Base-by-base conservation (phyloP, 108 stramenopile genomes). In the Nitzschia palea region DNA sequence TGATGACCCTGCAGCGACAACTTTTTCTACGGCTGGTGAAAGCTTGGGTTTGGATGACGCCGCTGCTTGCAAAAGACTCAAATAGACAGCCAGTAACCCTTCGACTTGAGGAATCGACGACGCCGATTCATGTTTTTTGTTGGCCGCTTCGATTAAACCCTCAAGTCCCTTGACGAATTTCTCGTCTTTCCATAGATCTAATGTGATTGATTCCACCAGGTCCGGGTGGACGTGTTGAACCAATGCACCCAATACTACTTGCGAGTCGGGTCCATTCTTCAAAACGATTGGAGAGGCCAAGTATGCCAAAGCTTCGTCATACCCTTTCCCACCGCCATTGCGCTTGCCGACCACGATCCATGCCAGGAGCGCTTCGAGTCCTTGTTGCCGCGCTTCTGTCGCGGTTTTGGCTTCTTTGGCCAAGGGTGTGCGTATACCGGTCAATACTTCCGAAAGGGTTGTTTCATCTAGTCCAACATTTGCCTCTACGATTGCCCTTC, bases 61-160 rank as follows among this genome's bases (percentile, higher is more conserved):
- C 27, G 43, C 48, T 18, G 54, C 52, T 53, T 77, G 44, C n/a
- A 85, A 18, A 2, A 86, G 52, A 12, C 77, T 40, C 34, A 93
- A 47, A 58, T 86, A 86, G 0, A 85, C 34, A 8, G 87, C 81
- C 48, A 90, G 36, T 0, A 84, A 31, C 17, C 89, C 91, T 50
- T 90, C 91, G 5, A 83, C 76, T 45, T 81, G 86, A 23, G 86
- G 66, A n/a, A 86, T 73, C 20, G 76, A 45, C 0, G 87, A 78
- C 0, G 84, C 73, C 0, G 82, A 67, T 18, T 69, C 62, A 60
- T 88, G 81, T 58, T 87, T 93, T 62, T 86, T 90, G 51, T 65
- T 69, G 0, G 84, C 79, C 10, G 70, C 62, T 37, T 88, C 89
- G 30, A 93, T 60, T 3, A 88, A 66, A 4, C 65, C 42, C 65